Percentiles rank a stretch among this genome's conserved stretches.
These are phyloP conservation scores for Botrytis elliptica DNA, from an alignment of 2,329 filamentous ascomycete genomes.

Conservation along the genomic window DNA sequence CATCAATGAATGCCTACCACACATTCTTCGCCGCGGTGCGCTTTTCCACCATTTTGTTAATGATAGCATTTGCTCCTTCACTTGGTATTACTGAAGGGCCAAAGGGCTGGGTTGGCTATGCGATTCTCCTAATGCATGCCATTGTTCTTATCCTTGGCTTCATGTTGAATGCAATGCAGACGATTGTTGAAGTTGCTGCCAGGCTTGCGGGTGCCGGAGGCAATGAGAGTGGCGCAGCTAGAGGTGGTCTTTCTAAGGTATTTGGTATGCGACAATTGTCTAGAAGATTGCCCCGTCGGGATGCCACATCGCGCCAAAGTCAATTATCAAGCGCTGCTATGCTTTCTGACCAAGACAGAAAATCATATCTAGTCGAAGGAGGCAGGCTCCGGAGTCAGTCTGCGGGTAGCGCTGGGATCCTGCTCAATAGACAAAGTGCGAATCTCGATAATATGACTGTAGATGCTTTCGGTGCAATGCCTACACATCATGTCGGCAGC, in stretches of 20 bases:
- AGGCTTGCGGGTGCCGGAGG: constrained; percentile 80
- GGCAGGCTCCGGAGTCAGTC: constrained; percentile 61
- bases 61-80: constrained; percentile 80
- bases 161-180: constrained; percentile 87
- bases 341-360: constrained; percentile 66
- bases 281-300: constrained; percentile 64
- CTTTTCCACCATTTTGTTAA: constrained; percentile 71
- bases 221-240: constrained; percentile 67
- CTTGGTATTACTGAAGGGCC: constrained; percentile 74
- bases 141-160: constrained; percentile 87
- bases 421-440: constrained; percentile 55
- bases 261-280: constrained; percentile 90
- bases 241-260: constrained; percentile 84
- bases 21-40: constrained; percentile 78
- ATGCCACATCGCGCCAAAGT: constrained; percentile 69
- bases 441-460: constrained; percentile 53
- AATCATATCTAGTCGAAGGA: constrained; percentile 53
- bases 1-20: constrained; percentile 97
- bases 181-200: constrained; percentile 82
- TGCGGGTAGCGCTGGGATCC: constrained; percentile 57
- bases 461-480: constrained; percentile 43
- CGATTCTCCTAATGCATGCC: constrained; percentile 82
- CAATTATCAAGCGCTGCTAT: constrained; percentile 82
- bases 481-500: constrained; percentile 42
- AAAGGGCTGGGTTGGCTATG: constrained; percentile 94